Evolutionary conservation across 192 early-diverging fungal genomes (phyloP).

Genomic region (Kappamyces sp.): DNA sequence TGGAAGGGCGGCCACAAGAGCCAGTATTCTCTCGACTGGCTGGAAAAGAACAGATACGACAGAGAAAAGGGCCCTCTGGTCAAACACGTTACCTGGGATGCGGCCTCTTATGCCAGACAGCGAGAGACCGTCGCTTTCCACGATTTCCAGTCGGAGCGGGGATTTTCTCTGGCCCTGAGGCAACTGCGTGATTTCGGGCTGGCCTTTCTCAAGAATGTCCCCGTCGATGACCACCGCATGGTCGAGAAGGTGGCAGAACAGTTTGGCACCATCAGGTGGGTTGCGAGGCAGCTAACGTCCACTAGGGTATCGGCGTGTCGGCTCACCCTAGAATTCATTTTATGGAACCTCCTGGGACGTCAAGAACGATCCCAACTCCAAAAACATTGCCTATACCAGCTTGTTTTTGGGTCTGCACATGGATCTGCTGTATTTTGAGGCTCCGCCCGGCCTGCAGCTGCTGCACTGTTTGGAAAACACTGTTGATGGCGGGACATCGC

Average conservation of each 20-base stretch:
- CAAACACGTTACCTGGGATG: slow-evolving; percentile 27
- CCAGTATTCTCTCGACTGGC: slow-evolving; percentile 18
- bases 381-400: slow-evolving; percentile 81
- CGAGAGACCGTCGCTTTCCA: slow-evolving; percentile 34
- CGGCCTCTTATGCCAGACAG: slow-evolving; percentile 10
- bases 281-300: no score
- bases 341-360: slow-evolving; percentile 77
- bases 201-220: slow-evolving; percentile 59
- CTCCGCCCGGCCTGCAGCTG: slow-evolving; percentile 74
- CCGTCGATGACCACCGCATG: slow-evolving; percentile 41
- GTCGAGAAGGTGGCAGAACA: slow-evolving; percentile 54
- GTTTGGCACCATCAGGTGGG: slow-evolving; percentile 57
- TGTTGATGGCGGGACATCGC: slow-evolving; percentile 65
- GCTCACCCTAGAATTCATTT: slow-evolving; percentile 52
- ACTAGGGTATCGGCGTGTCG: no score
- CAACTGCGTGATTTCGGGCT: slow-evolving; percentile 64
- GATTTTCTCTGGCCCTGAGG: slow-evolving; percentile 45
- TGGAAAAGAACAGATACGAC: slow-evolving; percentile 20
- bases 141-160: slow-evolving; percentile 48
- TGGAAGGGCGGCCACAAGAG: background rate
- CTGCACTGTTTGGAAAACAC: slow-evolving; percentile 72
- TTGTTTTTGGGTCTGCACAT: slow-evolving; percentile 77
- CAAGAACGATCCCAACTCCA: slow-evolving; percentile 63
- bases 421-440: slow-evolving; percentile 81
- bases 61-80: background rate